Evolutionary conservation across 2,329 filamentous ascomycete genomes (phyloP).

Genomic region (Cercospora citrullina): DNA sequence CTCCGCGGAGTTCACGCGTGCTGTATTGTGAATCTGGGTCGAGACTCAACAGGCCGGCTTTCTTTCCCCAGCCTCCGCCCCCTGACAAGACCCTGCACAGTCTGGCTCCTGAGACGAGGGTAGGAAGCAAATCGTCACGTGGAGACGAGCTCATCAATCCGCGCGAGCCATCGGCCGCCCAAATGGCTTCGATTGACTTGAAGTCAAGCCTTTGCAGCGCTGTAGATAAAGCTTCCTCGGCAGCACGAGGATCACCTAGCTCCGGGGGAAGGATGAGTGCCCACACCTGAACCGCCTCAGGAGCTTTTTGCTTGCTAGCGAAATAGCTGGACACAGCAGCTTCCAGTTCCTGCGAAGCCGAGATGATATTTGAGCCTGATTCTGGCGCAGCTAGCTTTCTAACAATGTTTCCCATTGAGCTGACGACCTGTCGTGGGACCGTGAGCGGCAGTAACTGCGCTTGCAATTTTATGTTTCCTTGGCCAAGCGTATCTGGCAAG

Average conservation of each 20-base stretch:
- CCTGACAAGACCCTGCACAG: constrained; percentile 66
- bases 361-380: constrained; percentile 41
- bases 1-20: constrained; percentile 53
- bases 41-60: constrained; percentile 74
- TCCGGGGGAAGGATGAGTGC: constrained; percentile 62
- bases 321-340: constrained; percentile 61
- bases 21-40: constrained; percentile 65
- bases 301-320: constrained; percentile 42
- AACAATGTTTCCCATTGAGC: constrained; percentile 77
- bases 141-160: background rate
- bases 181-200: constrained; percentile 8
- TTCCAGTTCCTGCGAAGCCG: constrained; percentile 73
- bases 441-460: constrained; percentile 54
- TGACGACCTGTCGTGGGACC: constrained; percentile 63
- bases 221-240: background rate
- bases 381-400: constrained; percentile 46
- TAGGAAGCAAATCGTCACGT: background rate
- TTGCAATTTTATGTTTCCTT: background rate
- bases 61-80: constrained; percentile 80
- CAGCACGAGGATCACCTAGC: background rate
- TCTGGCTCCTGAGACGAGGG: constrained; percentile 36
- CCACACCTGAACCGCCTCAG: constrained; percentile 65
- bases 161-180: background rate
- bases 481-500: constrained; percentile 16
- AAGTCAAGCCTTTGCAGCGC: background rate